Conservation (phyloP, 1,284 basidiomycete species). For the Cutaneotrichosporon cyanovorans region DNA sequence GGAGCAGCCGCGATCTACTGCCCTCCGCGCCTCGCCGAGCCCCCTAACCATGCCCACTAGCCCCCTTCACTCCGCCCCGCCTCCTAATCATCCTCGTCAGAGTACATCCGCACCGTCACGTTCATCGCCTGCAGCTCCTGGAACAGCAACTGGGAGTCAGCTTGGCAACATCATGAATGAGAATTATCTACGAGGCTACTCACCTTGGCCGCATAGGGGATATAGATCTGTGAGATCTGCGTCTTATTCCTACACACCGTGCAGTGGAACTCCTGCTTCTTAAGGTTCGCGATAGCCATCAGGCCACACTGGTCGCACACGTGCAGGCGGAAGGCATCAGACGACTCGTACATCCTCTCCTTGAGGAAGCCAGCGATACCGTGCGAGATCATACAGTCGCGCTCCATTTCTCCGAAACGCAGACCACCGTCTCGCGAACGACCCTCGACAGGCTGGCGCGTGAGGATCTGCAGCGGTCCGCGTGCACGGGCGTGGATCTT, state of each 20-base stretch:
- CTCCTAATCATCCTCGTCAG: slow-evolving; percentile 10
- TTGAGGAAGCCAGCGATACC: slow-evolving; percentile 97
- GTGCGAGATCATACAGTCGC: slow-evolving; percentile 92
- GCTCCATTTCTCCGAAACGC: slow-evolving; percentile 99
- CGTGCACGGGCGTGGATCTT: slow-evolving; percentile 98
- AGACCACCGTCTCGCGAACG: slow-evolving; percentile 96
- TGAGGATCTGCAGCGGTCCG: slow-evolving; percentile 96
- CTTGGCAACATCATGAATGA: not conserved
- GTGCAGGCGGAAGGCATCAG: slow-evolving; percentile 90
- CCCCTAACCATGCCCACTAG: too few relatives aligned
- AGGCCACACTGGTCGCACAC: slow-evolving; percentile 94
- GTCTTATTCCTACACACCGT: slow-evolving; percentile 89
- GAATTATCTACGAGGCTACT: slow-evolving; percentile 4
- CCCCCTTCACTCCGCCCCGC: too few relatives aligned
- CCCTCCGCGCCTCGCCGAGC: too few relatives aligned
- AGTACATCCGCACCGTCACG: slow-evolving; percentile 25
- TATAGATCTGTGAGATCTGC: slow-evolving; percentile 79
- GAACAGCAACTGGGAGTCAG: slow-evolving; percentile 17
- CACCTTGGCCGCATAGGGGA: slow-evolving; percentile 70
- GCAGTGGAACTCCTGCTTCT: slow-evolving; percentile 52
- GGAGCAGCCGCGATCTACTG: not conserved
- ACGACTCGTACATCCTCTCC: slow-evolving; percentile 75
- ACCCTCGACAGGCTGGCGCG: slow-evolving; percentile 98
- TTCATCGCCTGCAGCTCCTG: slow-evolving; percentile 32
- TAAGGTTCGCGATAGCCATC: slow-evolving; percentile 86